phyloP scores from a whole-genome alignment of 257 asterid species.

The Oldenlandia corymbosa region DNA sequence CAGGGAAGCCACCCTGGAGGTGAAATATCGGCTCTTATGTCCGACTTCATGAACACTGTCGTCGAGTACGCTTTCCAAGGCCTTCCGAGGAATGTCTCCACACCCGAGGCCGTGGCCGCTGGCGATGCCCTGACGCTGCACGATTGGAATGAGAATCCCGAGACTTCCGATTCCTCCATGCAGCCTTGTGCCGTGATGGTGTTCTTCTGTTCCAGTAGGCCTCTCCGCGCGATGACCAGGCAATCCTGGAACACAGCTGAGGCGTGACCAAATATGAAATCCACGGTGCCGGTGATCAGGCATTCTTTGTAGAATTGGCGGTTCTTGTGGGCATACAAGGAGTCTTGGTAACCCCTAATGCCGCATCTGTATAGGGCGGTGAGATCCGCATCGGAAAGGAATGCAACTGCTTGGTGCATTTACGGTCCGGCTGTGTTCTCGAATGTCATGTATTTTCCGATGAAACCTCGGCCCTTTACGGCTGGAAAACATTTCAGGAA shows the following conservation, averaged over 20 bases:
- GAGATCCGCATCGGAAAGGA: constrained; percentile 67
- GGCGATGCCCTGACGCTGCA: constrained; percentile 49
- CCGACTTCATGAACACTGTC: constrained; percentile 62
- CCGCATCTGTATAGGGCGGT: constrained; percentile 64
- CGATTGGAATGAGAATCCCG: constrained; percentile 72
- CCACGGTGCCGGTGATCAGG: constrained; percentile 73
- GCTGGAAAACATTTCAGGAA: constrained; percentile 28
- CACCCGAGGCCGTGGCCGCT: constrained; percentile 26
- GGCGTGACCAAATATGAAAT: constrained; percentile 88
- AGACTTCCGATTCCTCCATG: constrained; percentile 44
- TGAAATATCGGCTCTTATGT: constrained; percentile 46
- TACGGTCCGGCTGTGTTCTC: constrained; percentile 79
- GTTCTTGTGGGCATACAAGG: constrained; percentile 67
- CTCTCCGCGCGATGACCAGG: constrained; percentile 60
- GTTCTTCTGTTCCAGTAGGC: constrained; percentile 57
- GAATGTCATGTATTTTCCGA: constrained; percentile 72
- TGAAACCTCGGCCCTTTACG: constrained; percentile 71
- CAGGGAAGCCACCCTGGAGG: constrained; percentile 66
- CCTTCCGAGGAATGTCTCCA: constrained; percentile 69
- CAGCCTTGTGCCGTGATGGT: constrained; percentile 74
- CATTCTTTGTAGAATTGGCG: constrained; percentile 87
- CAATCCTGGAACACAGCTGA: constrained; percentile 75
- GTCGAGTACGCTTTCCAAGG: constrained; percentile 71
- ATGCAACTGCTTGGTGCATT: constrained; percentile 86
- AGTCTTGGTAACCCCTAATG: constrained; percentile 67